Evolutionary conservation across 2,329 filamentous ascomycete genomes (phyloP), one percentile per base, ranked within the genome.

Genomic region (Ustulina deusta): DNA sequence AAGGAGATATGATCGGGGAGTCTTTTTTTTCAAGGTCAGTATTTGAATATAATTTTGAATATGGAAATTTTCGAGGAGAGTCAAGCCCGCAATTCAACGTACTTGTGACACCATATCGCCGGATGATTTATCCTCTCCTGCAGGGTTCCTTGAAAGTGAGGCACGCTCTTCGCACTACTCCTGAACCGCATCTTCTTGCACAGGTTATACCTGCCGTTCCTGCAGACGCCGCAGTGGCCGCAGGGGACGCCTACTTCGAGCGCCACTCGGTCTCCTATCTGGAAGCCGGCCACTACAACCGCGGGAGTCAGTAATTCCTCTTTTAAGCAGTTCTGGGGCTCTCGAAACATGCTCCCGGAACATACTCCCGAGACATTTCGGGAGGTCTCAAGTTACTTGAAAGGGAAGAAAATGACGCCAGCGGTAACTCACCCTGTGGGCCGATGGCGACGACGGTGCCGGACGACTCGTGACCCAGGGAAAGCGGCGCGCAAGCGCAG

Each of bases 121-220:
- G 86, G 87, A 73, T 89, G 87, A 71, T 90, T 90, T 72, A 90
- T 88, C 65, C 82, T 83, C 73, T 89, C 87, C 72, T 90, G 88
- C 4, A 90, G 79, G 6, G 87, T 89, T 29, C 87, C 87, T 74
- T 89, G 87, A 70, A 86, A 89, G 74, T 90, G 88, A 65, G 88
- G 88, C n/a, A 87, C 83, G 42, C 83, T 87, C 76, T 89, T 89
- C 63, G 86, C 87, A 70, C 86, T 89, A 74, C 87, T 88, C 72
- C 88, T 82, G 76, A 90, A 90, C 49, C 84, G 83, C 83, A 90
- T 83, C 75, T 83, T 84, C 76, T 86, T 87, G 80, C 87, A 90
- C 17, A 90, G 82, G 71, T 90, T 90, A 75, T 89, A 90, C 52
- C 85, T 79, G n/a, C 85, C 85, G 63, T 82, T 81, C 22, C 82